phyloP scores from a whole-genome alignment of 83 land plant species.

The Thuja plicata region DNA sequence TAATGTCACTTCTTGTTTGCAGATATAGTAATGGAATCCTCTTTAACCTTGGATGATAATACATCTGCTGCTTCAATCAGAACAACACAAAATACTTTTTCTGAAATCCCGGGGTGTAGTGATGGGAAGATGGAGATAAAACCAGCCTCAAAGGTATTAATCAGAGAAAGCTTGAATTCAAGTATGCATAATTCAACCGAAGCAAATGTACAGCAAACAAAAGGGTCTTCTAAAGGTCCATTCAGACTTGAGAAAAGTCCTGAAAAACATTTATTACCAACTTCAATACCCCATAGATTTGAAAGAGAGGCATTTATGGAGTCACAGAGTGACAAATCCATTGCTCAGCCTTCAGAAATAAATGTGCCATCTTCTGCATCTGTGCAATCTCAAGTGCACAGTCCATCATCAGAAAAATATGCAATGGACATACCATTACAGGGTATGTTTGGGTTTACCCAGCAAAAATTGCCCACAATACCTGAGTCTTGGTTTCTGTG shows the following conservation, averaged over 20 bases:
- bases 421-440: background rate
- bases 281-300: background rate
- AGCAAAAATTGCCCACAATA: background rate
- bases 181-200: background rate
- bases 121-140: slow-evolving; percentile 6
- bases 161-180: background rate
- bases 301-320: background rate
- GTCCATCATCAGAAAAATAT: background rate
- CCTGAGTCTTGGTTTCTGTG: background rate
- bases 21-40: background rate
- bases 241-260: background rate
- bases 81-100: background rate
- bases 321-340: background rate
- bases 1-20: background rate
- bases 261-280: background rate
- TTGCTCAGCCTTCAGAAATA: background rate
- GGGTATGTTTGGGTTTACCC: background rate
- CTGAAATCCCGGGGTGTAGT: background rate
- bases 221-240: background rate
- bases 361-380: background rate
- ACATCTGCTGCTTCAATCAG: background rate
- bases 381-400: background rate
- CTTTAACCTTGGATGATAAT: background rate
- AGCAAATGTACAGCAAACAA: background rate
- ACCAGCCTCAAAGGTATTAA: background rate